Percentiles rank a stretch among this genome's conserved stretches.
Conservation (phyloP, 2,329 filamentous ascomycete species). For the Mollisiaceae sp. region DNA sequence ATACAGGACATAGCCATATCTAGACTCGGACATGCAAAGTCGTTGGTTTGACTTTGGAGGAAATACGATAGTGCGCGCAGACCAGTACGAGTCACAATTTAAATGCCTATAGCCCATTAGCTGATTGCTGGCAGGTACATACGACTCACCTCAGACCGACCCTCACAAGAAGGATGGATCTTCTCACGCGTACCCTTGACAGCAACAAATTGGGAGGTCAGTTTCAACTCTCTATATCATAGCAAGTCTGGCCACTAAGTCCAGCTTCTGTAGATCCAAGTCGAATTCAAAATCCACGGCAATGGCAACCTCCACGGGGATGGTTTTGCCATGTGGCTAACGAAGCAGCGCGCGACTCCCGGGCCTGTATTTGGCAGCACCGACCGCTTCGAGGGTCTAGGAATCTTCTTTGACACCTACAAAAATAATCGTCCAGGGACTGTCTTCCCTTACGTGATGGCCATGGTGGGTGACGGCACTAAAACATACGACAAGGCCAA, state of each 20-base stretch:
- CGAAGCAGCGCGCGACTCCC: constrained; percentile 81
- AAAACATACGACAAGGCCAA: constrained; percentile 90
- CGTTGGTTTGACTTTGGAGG: constrained; percentile 99
- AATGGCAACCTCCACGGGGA: constrained; percentile 91
- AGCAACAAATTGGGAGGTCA: constrained; percentile 94
- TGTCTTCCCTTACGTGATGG: constrained; percentile 98
- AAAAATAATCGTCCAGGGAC: constrained; percentile 98
- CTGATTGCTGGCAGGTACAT: constrained; percentile 70
- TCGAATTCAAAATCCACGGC: constrained; percentile 94
- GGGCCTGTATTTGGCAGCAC: constrained; percentile 87
- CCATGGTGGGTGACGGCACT: constrained; percentile 92
- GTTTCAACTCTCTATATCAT: constrained; percentile 20
- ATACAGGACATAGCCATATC: constrained; percentile 72
- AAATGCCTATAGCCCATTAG: constrained; percentile 7
- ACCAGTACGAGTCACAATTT: constrained; percentile 58
- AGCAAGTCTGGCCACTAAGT: not conserved
- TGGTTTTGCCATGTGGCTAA: constrained; percentile 97
- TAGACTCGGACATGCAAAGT: constrained; percentile 97
- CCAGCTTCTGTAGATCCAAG: constrained; percentile 66
- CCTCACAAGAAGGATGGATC: constrained; percentile 90
- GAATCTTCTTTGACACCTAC: constrained; percentile 95
- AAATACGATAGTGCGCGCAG: constrained; percentile 81
- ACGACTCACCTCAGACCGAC: constrained; percentile 86
- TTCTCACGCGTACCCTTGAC: constrained; percentile 94
- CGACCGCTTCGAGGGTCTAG: constrained; percentile 92